These are phyloP conservation scores for Aspergillus campestris DNA, from an alignment of 495 filamentous ascomycete genomes.

Conservation along the genomic window DNA sequence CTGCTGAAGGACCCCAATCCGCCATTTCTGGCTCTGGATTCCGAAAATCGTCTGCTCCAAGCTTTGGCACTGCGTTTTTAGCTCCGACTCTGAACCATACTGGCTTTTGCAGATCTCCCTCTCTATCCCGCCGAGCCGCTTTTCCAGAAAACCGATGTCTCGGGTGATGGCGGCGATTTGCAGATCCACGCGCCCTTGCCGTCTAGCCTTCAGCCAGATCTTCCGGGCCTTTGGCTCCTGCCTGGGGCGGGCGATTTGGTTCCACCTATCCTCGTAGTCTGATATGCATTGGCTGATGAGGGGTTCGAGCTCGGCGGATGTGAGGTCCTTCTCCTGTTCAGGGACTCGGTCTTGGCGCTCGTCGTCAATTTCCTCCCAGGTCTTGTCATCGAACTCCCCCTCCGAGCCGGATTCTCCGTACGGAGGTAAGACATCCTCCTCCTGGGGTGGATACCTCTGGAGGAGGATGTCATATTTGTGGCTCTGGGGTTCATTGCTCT, in stretches of 20 bases:
- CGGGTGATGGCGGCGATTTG: conserved; percentile 15
- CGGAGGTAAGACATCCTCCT: conserved; percentile 43
- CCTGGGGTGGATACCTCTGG: conserved; percentile 36
- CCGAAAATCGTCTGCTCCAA: conserved; percentile 57
- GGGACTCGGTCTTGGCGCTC: conserved; percentile 31
- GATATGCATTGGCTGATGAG: conserved; percentile 47
- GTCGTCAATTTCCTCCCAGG: conserved; percentile 54
- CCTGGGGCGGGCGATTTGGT: conserved; percentile 41
- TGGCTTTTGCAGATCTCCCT: conserved; percentile 39
- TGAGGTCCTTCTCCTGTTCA: conserved; percentile 21
- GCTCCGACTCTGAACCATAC: conserved; percentile 39
- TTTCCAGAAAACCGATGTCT: conserved; percentile 27
- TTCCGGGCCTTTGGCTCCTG: conserved; percentile 44
- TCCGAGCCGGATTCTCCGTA: conserved; percentile 61
- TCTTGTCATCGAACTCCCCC: conserved; percentile 44
- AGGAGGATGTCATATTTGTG: conserved; percentile 27
- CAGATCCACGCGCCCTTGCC: conserved; percentile 17
- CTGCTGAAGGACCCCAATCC: conserved; percentile 41
- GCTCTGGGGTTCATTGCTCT: not conserved
- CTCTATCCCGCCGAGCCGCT: conserved; percentile 42
- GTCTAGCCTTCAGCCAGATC: conserved; percentile 51
- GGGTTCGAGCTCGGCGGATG: conserved; percentile 36
- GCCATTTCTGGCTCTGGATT: conserved; percentile 46
- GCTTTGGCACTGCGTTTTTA: conserved; percentile 44
- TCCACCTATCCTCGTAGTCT: conserved; percentile 50